Base-by-base conservation (phyloP, 2,329 filamentous ascomycete genomes). In the Neofusicoccum cordaticola region DNA sequence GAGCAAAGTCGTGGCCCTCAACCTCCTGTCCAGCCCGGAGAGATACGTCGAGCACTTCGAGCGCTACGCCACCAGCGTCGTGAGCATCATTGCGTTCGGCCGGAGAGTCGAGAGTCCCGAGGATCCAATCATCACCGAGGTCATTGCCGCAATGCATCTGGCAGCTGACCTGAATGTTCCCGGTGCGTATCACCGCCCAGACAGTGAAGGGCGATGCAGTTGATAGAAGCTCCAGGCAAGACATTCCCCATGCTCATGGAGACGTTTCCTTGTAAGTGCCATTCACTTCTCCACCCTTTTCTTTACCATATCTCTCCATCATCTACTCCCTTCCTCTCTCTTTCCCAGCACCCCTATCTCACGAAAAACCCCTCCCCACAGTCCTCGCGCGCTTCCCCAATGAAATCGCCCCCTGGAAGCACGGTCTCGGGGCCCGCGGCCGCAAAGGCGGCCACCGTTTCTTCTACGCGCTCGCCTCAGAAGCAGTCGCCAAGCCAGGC, bases 71-170 rank as follows among this genome's bases (percentile, higher is more conserved):
- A 84, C 83, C 0, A 83, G 81, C 57, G 83, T 85, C 0, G 81
- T 85, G 0, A 83, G 80, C 8, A 83, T 85, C 58, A 84, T 87
- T 66, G 85, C 82, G 0, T 86, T 85, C 69, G 85, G 85, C 0
- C 75, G 84, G 7, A 76, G 85, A 9, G 80, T 85, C 0, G 79
- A 79, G 8, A 80, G 72, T 61, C 81, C 74, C 69, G 76, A 81
- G 15, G 85, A 87, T 68, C 84, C 84, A 4, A 85, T 85, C 69
- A 83, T 86, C 66, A 85, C 84, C 2, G 84, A 87, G 69, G 85
- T 84, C n/a, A 83, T 87, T 65, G 81, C 83, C 0, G 75, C 84
- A 37, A 83, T 87, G 80, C 82, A 87, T 65, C 78, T 84, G 62
- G 84, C 85, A 0, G 85, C 84, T 2, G 84, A 85, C 63, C 74